Percentiles rank a stretch among this genome's conserved stretches.
Conservation (phyloP, 768 basidiomycete species). For the Gyrodon lividus region DNA sequence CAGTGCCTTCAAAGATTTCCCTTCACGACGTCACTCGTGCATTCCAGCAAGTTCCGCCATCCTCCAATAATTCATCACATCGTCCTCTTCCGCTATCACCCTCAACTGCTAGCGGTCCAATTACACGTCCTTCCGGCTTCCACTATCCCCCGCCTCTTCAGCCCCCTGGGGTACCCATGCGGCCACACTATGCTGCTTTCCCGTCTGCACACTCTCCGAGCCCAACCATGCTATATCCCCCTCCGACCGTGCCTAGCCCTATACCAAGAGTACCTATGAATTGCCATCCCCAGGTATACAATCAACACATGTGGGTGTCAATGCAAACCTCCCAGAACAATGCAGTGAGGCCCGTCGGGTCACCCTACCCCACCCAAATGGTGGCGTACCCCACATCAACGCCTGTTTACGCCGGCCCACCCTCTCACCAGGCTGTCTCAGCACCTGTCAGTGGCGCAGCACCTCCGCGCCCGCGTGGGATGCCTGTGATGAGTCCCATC, state of each 20-base stretch:
- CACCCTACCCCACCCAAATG: conserved; percentile 65
- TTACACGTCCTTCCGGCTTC: conserved; percentile 27
- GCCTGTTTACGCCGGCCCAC: conserved; percentile 48
- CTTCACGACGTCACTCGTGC: conserved; percentile 80
- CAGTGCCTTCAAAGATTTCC: conserved; percentile 70
- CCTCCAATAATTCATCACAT: conserved; percentile 47
- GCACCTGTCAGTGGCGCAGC: conserved; percentile 28
- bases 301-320: conserved; percentile 66
- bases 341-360: conserved; percentile 54
- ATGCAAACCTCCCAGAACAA: conserved; percentile 45
- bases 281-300: conserved; percentile 59
- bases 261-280: conserved; percentile 64
- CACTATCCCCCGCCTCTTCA: conserved; percentile 39
- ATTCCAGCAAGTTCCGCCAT: conserved; percentile 80
- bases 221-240: conserved; percentile 65
- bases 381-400: conserved; percentile 63
- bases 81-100: conserved; percentile 52
- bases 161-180: conserved; percentile 46
- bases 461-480: conserved; percentile 45
- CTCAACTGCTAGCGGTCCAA: conserved; percentile 37
- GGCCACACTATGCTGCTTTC: conserved; percentile 58
- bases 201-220: conserved; percentile 69
- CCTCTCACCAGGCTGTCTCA: conserved; percentile 38
- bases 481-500: conserved; percentile 73
- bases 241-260: conserved; percentile 60